These are phyloP conservation scores for Fusarium keratoplasticum DNA, from an alignment of 2,329 filamentous ascomycete species.

Conservation along the genomic window DNA sequence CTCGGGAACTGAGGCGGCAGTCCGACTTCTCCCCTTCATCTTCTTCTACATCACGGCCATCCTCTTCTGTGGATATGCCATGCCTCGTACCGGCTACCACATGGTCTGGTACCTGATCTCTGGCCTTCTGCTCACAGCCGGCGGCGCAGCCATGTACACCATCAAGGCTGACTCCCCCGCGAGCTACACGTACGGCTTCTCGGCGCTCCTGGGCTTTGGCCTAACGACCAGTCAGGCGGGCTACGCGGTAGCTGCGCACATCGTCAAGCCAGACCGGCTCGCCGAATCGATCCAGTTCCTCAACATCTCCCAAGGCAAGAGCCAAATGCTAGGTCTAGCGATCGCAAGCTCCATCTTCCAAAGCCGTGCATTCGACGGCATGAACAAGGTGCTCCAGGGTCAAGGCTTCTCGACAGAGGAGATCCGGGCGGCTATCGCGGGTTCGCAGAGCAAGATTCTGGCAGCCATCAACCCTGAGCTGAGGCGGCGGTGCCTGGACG, in stretches of 20 bases:
- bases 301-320: conserved; percentile 27
- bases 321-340: conserved; percentile 21
- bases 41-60: conserved; percentile 28
- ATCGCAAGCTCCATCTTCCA: conserved; percentile 28
- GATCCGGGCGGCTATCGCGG: conserved; percentile 24
- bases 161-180: conserved; percentile 16
- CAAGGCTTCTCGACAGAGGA: conserved; percentile 21
- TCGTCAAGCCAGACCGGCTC: conserved; percentile 14
- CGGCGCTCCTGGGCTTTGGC: conserved; percentile 27
- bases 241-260: conserved; percentile 1
- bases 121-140: not conserved
- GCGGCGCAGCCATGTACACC: not conserved
- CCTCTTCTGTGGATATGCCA: conserved; percentile 19
- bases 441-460: conserved; percentile 22
- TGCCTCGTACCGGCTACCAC: conserved; percentile 25
- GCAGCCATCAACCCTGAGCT: conserved; percentile 11
- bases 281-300: conserved; percentile 27
- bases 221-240: conserved; percentile 21
- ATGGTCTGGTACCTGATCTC: not conserved
- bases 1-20: conserved; percentile 31
- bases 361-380: conserved; percentile 21
- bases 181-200: conserved; percentile 35
- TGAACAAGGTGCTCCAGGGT: conserved; percentile 12
- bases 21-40: conserved; percentile 35
- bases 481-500: conserved; percentile 10